phyloP scores from a whole-genome alignment of 108 stramenopile genomes.

The Schizochytrium sp. region DNA sequence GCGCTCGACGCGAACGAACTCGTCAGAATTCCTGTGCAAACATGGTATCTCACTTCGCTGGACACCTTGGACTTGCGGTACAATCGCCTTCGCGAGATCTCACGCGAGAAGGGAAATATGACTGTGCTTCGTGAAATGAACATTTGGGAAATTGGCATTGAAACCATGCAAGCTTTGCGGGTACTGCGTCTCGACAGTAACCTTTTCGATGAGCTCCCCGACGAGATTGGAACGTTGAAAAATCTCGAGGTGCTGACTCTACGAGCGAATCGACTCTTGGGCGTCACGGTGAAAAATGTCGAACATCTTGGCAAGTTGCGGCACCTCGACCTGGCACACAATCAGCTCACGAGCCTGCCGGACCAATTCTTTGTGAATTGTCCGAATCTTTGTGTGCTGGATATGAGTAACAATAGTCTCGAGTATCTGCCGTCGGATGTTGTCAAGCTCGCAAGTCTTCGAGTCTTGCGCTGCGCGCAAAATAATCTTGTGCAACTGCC shows the following conservation, averaged over 20 bases:
- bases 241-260: not conserved
- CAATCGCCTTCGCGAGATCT: not conserved
- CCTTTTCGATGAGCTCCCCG: not conserved
- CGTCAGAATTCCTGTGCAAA: not conserved
- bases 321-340: not conserved
- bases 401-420: not conserved
- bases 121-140: not conserved
- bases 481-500: not conserved
- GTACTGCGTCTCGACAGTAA: not conserved
- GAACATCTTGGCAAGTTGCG: not conserved
- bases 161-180: not conserved
- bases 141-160: conserved; percentile 1
- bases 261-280: not conserved
- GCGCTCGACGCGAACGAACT: not conserved
- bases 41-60: not conserved
- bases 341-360: not conserved
- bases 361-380: not conserved
- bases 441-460: not conserved
- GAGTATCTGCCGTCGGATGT: not conserved
- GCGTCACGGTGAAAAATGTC: not conserved
- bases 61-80: not conserved
- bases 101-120: conserved; percentile 1
- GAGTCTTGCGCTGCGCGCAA: not conserved
- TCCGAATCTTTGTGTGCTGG: not conserved
- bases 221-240: not conserved